Conservation (phyloP, 306 rosid genomes). For the Prunus kanzakura region DNA sequence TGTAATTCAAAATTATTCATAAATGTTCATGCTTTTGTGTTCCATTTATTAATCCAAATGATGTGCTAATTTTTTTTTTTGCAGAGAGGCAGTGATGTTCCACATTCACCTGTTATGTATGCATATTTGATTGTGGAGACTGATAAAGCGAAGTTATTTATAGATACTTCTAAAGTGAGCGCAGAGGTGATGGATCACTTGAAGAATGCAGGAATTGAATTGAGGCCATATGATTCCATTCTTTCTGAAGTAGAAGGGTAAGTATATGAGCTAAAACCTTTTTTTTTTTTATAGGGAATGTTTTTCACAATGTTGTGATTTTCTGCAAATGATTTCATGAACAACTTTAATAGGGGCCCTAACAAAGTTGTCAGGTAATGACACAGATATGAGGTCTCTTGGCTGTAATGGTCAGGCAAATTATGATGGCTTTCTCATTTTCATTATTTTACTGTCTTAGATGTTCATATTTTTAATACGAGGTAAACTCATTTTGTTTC, state of each 20-base stretch:
- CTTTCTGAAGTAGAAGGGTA: slow-evolving; percentile 79
- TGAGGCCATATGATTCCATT: slow-evolving; percentile 74
- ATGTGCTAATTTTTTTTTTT: slow-evolving; percentile 26
- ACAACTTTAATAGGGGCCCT: background rate
- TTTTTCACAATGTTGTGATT: background rate
- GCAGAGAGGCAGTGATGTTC: slow-evolving; percentile 96
- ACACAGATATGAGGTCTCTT: background rate
- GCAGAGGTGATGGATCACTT: slow-evolving; percentile 77
- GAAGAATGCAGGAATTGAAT: slow-evolving; percentile 68
- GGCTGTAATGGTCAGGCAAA: background rate
- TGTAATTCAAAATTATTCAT: background rate
- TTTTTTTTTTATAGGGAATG: background rate
- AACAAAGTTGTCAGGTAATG: background rate
- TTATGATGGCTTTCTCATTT: background rate
- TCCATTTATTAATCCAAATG: slow-evolving; percentile 17
- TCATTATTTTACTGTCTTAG: background rate
- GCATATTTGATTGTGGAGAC: slow-evolving; percentile 90
- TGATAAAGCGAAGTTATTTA: slow-evolving; percentile 71
- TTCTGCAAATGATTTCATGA: background rate
- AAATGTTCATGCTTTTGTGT: slow-evolving; percentile 7
- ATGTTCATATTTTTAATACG: too few species aligned
- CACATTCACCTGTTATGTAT: slow-evolving; percentile 91
- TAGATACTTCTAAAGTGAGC: slow-evolving; percentile 66
- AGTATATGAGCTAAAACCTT: slow-evolving; percentile 1
- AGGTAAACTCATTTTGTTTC: background rate